Conservation (phyloP, 805 yeast species). For the Tetrapisispora fleetii region DNA sequence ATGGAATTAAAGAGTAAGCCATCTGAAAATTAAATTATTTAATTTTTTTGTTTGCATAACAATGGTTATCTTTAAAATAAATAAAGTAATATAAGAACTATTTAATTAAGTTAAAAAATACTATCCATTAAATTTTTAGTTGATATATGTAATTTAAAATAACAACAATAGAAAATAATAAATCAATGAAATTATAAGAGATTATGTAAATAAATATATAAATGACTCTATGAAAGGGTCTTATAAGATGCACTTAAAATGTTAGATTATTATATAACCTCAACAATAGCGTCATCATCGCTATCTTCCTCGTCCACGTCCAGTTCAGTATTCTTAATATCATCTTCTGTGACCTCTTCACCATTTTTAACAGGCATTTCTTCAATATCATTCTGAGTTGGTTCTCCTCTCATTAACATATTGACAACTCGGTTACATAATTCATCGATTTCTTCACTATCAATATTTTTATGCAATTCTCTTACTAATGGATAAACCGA, state of each 20-base stretch:
- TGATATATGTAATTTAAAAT: not conserved
- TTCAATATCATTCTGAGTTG: slow-evolving; percentile 36
- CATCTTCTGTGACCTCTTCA: slow-evolving; percentile 35
- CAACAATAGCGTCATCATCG: slow-evolving; percentile 28
- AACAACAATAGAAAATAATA: not conserved
- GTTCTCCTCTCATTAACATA: slow-evolving; percentile 87
- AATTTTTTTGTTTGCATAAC: not conserved
- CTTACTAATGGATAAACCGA: slow-evolving; percentile 79
- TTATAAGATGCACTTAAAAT: not conserved
- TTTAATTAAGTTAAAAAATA: too few relatives aligned
- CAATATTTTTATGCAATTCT: slow-evolving; percentile 62
- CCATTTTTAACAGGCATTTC: slow-evolving; percentile 38
- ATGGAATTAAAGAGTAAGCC: slow-evolving; percentile 21
- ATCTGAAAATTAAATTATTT: not conserved
- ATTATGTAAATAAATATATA: too few relatives aligned
- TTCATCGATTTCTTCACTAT: slow-evolving; percentile 39
- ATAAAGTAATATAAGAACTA: too few relatives aligned
- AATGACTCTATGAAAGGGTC: too few relatives aligned
- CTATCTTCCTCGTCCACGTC: slow-evolving; percentile 12
- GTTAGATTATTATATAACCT: slow-evolving; percentile 21
- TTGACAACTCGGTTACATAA: slow-evolving; percentile 80
- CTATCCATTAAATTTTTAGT: too few relatives aligned
- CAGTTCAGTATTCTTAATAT: slow-evolving; percentile 17
- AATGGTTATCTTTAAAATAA: not conserved
- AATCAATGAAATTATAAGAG: too few relatives aligned